Base-by-base conservation (phyloP, 1,284 basidiomycete genomes). In the Bondarzewia mesenterica region DNA sequence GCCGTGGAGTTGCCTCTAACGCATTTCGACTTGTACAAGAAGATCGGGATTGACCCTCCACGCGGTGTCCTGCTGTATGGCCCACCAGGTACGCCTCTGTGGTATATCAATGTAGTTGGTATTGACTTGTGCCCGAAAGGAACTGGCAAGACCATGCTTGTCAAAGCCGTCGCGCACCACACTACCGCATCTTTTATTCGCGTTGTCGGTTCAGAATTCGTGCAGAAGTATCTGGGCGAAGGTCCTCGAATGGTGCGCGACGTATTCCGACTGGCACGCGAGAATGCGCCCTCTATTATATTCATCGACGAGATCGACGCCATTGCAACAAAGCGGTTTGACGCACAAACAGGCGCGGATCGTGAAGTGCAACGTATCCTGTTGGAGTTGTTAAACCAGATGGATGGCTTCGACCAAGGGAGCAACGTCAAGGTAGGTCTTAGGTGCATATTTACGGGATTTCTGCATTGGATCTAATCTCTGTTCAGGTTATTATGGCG, bases 241-340 rank as follows among this genome's bases (percentile, higher is more conserved):
- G 96, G 96, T 41, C 96, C 96, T 44, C 89, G 96, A 56, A 99
- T 99, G 96, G 96, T 99, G 52, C 86, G 96, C 61, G 96, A 99
- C 64, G 96, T 99, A 50, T 99, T 99, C 78, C 81, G 96, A 50
- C 79, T 99, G 43, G 96, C 96, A 37, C 76, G 96, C 56, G 96
- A 99, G 68, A 99, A 99, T 61, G 80, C 95, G 0, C 96, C 96
- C 1, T 85, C 93, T 40, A 99, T 99, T 65, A 99, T 99, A 68
- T 99, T 99, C 70, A 99, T 99, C 63, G 95, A 98, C 64, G 95
- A 99, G 65, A 94, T 99, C 54, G 96, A 99, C 61, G 96, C 96
- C 18, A 99, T 99, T 63, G 96, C 96, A 4, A 99, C 96, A 36
- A 99, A 99, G 70, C 93, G 96, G 65, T 99, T 99, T 72, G 96